Evolutionary conservation across 2,329 filamentous ascomycete species (phyloP).

Genomic region (Phialemonium atrogriseum): DNA sequence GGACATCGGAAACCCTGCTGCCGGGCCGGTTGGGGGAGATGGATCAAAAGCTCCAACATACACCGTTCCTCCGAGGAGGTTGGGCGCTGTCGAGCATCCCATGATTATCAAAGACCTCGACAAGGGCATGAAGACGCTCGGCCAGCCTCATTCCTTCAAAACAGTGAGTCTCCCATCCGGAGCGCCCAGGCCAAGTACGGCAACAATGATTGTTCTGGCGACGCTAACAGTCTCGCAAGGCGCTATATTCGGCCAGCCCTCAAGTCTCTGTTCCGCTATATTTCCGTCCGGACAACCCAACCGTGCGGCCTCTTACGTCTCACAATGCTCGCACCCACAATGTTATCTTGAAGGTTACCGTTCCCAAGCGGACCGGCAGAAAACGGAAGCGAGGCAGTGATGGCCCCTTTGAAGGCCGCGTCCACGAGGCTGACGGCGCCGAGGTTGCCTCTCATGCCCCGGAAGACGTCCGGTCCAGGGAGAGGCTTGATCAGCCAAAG

Average conservation of each 20-base stretch:
- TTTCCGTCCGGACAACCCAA: conserved; percentile 70
- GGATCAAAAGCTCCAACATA: conserved; percentile 24
- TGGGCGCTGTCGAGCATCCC: conserved; percentile 36
- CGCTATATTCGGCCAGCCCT: conserved; percentile 33
- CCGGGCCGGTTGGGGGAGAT: conserved; percentile 3
- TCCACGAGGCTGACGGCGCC: conserved; percentile 21
- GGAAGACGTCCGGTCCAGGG: conserved; percentile 30
- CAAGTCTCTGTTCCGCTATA: conserved; percentile 57
- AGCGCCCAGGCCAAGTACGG: not conserved
- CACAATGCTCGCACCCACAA: conserved; percentile 71
- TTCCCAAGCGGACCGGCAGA: conserved; percentile 79
- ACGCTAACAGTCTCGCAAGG: conserved; percentile 20
- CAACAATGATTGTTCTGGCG: too few species aligned
- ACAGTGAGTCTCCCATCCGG: conserved; percentile 18
- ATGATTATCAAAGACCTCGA: conserved; percentile 30
- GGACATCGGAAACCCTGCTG: too few species aligned
- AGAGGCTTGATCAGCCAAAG: conserved; percentile 43
- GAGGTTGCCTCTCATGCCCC: conserved; percentile 2
- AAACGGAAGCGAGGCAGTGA: conserved; percentile 75
- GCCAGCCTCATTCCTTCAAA: conserved; percentile 26
- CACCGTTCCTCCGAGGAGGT: conserved; percentile 26
- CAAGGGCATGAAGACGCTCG: conserved; percentile 32
- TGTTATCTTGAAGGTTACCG: conserved; percentile 74
- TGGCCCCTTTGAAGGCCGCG: conserved; percentile 50
- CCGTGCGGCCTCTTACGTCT: conserved; percentile 71